Evolutionary conservation across 495 filamentous ascomycete genomes (phyloP), one percentile per base, ranked within the genome.

Genomic region (Penicillium malachiteum): DNA sequence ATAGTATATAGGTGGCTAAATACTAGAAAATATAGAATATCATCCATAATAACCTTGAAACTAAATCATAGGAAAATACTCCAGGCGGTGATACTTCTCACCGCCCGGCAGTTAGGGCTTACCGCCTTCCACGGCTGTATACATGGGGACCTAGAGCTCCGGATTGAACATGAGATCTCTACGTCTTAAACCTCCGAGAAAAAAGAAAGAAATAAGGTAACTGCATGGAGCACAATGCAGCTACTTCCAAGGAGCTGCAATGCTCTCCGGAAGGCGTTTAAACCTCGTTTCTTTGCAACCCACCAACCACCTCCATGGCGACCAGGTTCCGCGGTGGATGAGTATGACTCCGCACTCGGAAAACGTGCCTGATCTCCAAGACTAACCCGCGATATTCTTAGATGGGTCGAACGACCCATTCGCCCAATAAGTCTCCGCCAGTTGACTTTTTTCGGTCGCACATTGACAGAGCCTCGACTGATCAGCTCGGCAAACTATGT

Each of bases 401-500:
- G 91, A 78, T 97, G 89, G 89, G 91, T 94, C 39, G 84, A 87
- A 55, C 86, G 87, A 48, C 85, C 91, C 64, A 89, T 91, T 8
- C 81, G 89, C 30, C 91, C 92, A 1, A 95, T 97, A 64, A 92
- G 88, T 71, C 75, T 97, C 50, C 86, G 91, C 38, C 91, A 95
- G 69, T 81, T 99, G 61, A 97, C 94, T 64, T 95, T 97, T 60
- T 99, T 97, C 66, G 87, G 87, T 7, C 87, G 94, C 26, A 92
- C 92, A 11, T 71, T 98, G 68, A 97, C 92, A 38, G 95, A 97
- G 70, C 78, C 82, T 16, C 87, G 95, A 53, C 80, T 98, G 50
- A 84, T 98, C 49, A 89, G 88, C 76, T 96, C 92, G 41, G 95
- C 95, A 31, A 97, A 97, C 70, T 98, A 97, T 79, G 91, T 97